A percentile compares a stretch with the other conserved stretches of the same genome.
phyloP scores from a whole-genome alignment of 148 eudicot species.

The Vaccinium darrowii region DNA sequence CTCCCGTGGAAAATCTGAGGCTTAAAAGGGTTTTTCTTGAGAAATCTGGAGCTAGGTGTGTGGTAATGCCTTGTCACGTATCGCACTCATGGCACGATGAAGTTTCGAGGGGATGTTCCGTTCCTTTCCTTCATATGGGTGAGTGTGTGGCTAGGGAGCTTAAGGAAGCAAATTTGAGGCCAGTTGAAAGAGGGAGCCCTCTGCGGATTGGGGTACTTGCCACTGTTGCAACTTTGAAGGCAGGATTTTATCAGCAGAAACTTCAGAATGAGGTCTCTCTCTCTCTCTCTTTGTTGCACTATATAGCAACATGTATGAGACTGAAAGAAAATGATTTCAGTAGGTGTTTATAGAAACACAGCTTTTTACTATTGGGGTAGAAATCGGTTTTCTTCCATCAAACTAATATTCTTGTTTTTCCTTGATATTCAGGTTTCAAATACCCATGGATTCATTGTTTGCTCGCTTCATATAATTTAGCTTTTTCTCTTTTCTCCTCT shows the following conservation, averaged over 20 bases:
- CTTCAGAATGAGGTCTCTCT: slow-evolving; percentile 61
- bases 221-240: slow-evolving; percentile 40
- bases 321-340: not conserved
- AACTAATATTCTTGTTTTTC: too few species aligned
- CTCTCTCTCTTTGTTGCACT: not conserved
- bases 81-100: slow-evolving; percentile 67
- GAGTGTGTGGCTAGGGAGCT: slow-evolving; percentile 83
- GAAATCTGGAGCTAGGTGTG: slow-evolving; percentile 66
- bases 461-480: not conserved
- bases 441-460: too few species aligned
- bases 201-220: slow-evolving; percentile 63
- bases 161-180: slow-evolving; percentile 68
- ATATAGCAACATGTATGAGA: not conserved
- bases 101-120: slow-evolving; percentile 49
- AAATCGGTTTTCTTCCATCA: not conserved
- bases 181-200: slow-evolving; percentile 68
- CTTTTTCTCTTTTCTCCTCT: not conserved
- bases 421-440: too few species aligned
- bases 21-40: slow-evolving; percentile 58
- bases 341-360: not conserved
- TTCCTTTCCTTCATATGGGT: slow-evolving; percentile 72
- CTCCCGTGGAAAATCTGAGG: slow-evolving; percentile 42
- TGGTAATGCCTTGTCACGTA: slow-evolving; percentile 79
- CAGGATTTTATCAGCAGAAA: slow-evolving; percentile 61
- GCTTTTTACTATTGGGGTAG: not conserved